Base-by-base conservation (phyloP, 257 asterid genomes). In the Thymus quinquecostatus region DNA sequence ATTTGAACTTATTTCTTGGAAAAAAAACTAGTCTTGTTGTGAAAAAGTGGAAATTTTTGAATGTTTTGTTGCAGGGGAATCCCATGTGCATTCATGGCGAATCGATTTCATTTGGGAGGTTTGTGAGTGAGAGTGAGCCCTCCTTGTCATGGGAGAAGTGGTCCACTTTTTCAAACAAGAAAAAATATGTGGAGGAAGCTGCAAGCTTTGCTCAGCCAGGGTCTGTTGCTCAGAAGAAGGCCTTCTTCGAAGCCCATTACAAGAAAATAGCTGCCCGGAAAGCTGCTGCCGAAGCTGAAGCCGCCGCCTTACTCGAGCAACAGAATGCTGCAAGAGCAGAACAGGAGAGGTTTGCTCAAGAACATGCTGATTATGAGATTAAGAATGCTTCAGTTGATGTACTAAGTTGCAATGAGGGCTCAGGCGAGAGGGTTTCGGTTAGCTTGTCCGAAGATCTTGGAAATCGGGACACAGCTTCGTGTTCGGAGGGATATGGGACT, bases 161-260 rank as follows among this genome's bases (percentile, higher is more conserved):
- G 96, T 91, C 98, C 3, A 63, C 96, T 33, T 89, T 93, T 75
- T 67, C 97, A 10, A 89, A 85, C 81, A 93, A 86, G 71, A 90
- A 83, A 21, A 90, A 83, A 21, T 87, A 93, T 49, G 97, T 89
- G 12, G 98, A 93, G 78, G 98, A 91, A 80, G 98, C 96, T 1
- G 88, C 87, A 76, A 83, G 92, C 60, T 91, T 82, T 36, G 86
- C 97, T 0, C 86, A 78, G 78, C 97, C 96, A 10, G 98, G 98
- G 9, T 93, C 97, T 0, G 98, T 93, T 30, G 97, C 97, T 8
- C 86, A 86, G 80, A 93, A 89, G 71, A 91, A 91, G 63, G 98
- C 98, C 9, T 93, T 89, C 85, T 93, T 93, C 61, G 98, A 93
- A 80, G 97, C 97, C 66, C 97, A 93, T 81, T 93, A 93, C 92